These are phyloP conservation scores for Basipetospora sp. DNA, from an alignment of 2,329 filamentous ascomycete genomes.

Conservation along the genomic window DNA sequence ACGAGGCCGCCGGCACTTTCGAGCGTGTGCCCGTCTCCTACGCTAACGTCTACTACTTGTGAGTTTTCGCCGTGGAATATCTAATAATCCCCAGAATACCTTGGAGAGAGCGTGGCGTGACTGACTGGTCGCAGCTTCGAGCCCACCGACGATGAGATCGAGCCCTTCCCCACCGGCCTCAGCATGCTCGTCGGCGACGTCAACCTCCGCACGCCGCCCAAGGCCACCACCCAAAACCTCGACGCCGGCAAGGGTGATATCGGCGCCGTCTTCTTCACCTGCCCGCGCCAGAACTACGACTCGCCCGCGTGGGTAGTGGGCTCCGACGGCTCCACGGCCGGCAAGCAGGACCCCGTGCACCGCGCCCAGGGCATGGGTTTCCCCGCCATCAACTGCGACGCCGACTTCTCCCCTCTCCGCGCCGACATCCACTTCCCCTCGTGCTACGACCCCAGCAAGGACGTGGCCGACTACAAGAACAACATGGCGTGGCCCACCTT, in stretches of 20 bases:
- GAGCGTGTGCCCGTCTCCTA: conserved; percentile 55
- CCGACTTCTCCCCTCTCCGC: conserved; percentile 44
- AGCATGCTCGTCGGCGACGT: conserved; percentile 57
- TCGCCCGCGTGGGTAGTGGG: conserved; percentile 36
- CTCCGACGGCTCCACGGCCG: conserved; percentile 40
- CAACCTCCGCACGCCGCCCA: conserved; percentile 41
- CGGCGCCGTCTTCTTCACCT: conserved; percentile 44
- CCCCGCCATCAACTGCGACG: conserved; percentile 54
- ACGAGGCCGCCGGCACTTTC: conserved; percentile 46
- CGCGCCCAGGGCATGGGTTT: conserved; percentile 48
- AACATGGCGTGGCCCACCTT: conserved; percentile 52
- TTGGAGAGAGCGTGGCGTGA: not conserved
- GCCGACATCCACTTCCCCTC: conserved; percentile 58
- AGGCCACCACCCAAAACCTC: conserved; percentile 31
- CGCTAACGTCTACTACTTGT: conserved; percentile 62
- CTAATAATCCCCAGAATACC: too few relatives aligned
- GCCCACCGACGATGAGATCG: conserved; percentile 47
- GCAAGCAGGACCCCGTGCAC: conserved; percentile 40
- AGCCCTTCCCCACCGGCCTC: conserved; percentile 55
- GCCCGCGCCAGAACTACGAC: conserved; percentile 37
- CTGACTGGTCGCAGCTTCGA: conserved; percentile 30
- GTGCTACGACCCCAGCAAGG: conserved; percentile 54
- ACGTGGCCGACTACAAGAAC: conserved; percentile 42
- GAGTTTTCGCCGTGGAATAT: not conserved
- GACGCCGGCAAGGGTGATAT: conserved; percentile 37